Evolutionary conservation across 257 asterid genomes (phyloP), one percentile per base, ranked within the genome.

Genomic region (Verbena officinalis): DNA sequence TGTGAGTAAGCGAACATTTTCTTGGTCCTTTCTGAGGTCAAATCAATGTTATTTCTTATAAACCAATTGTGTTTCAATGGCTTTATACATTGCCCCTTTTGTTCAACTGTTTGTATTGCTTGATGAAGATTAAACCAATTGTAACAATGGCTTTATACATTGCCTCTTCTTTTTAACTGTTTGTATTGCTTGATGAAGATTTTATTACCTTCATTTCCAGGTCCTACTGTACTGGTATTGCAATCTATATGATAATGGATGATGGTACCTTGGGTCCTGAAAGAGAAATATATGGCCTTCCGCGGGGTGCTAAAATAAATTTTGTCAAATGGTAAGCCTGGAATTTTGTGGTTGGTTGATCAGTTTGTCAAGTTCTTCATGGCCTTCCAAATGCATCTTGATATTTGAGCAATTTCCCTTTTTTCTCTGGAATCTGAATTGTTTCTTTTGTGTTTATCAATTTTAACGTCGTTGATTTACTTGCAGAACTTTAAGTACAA

Each of bases 221-320:
- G 99, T 94, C 98, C 70, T 94, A 75, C 77, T 90, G 88, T 65
- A 88, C 96, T 21, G 98, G 95, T 55, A 86, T 94, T 50, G 95
- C 83, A 67, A 82, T 94, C 81, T 75, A 80, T 79, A 78, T 63
- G 64, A 57, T 94, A 69, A 68, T 80, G 84, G 83, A 83, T 30
- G 93, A 88, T 79, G 83, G 84, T 69, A 84, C 93, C 54, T 73
- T 94, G 68, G 96, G 99, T 59, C 96, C 95, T 48, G 96, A 94
- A 74, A 90, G 45, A 72, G 91, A 79, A 80, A 69, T 94, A 65
- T 38, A 70, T 21, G 96, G 83, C 62, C 86, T 88, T 56, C 98
- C 98, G 4, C 74, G 70, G 57, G 98, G 91, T 39, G 96, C 99
- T 73, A 90, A 88, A 76, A 78, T 94, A 75, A 90, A 90, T 75